Evolutionary conservation across 495 filamentous ascomycete species (phyloP), one percentile per base, ranked within the genome.

Genomic region (Penicillium paxilli): DNA sequence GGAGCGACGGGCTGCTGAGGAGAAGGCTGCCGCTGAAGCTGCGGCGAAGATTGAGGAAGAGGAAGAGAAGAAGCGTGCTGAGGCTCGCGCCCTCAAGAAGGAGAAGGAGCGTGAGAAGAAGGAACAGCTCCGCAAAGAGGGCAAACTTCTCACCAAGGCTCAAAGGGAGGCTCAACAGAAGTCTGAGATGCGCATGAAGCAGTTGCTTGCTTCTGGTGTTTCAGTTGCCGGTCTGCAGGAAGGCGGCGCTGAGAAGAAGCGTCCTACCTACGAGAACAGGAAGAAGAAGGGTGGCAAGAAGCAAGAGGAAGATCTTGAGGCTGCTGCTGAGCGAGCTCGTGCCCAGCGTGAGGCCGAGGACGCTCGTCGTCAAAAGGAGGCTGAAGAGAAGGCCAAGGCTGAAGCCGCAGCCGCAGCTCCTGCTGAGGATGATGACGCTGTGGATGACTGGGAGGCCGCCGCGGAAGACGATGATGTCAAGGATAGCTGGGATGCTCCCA

Each of bases 21-120:
- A 91, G 63, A 86, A 86, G 65, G 84, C 83, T 10, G 81, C 82
- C 5, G 70, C 85, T 55, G 91, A 89, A 56, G 91, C 91, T 59
- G 77, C 85, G 63, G 82, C 86, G 65, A 76, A 80, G 20, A 55
- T 70, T 7, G 87, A 84, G 22, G 89, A 80, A 10, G 92, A 96
- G 70, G 92, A 95, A 69, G 82, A 79, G 65, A 85, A 79, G 69
- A 83, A 78, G 55, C 85, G 76, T 63, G 91, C 89, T 54, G 91
- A 92, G 64, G 80, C 80, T 24, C 87, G 86, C 60, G 84, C 86
- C 11, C 73, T 80, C 44, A 96, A 88, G 80, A 98, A 96, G 78
- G 91, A 96, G 67, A 96, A 88, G 71, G 95, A 99, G 68, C 95
- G 88, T 71, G 89, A 96, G 71, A 93, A 83, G 77, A 91, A 96